These are phyloP conservation scores for Ricinus communis DNA, from an alignment of 345 rosid species.

Conservation along the genomic window DNA sequence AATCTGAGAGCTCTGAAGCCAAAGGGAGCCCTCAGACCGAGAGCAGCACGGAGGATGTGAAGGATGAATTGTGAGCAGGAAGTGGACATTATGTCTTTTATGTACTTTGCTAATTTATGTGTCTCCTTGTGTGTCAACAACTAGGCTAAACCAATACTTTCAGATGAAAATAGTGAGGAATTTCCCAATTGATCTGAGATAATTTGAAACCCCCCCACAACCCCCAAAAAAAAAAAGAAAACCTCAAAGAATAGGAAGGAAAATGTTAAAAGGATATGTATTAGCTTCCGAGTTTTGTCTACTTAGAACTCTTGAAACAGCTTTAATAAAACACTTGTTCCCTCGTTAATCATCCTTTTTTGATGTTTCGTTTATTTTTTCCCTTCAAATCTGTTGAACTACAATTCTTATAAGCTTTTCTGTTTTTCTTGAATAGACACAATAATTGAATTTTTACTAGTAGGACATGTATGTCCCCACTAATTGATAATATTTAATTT, in stretches of 20 bases:
- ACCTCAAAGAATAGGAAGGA: not conserved
- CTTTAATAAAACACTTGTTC: not conserved
- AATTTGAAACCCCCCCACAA: not conserved
- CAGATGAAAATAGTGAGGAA: conserved; percentile 3
- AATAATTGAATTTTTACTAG: too few relatives aligned
- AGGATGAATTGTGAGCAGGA: conserved; percentile 75
- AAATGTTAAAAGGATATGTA: not conserved
- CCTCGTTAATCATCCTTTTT: not conserved
- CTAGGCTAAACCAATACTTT: conserved; percentile 10
- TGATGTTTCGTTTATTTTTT: too few relatives aligned
- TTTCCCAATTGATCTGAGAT: not conserved
- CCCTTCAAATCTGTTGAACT: too few relatives aligned
- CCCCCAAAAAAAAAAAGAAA: not conserved
- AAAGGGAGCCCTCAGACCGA: conserved; percentile 32
- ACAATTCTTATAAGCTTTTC: too few relatives aligned
- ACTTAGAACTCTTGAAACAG: not conserved
- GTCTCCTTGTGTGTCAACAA: conserved; percentile 8
- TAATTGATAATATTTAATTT: too few relatives aligned
- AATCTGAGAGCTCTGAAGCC: conserved; percentile 38
- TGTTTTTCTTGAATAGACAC: too few relatives aligned
- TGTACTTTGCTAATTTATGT: conserved; percentile 11
- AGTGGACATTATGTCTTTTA: not conserved
- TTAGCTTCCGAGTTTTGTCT: conserved; percentile 9
- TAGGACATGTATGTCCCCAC: too few relatives aligned
- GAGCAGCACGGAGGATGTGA: conserved; percentile 34